A percentile compares a stretch with the other conserved stretches of the same genome.
Conservation (phyloP, 108 stramenopile genomes). For the Nannochloropsis gaditana region DNA sequence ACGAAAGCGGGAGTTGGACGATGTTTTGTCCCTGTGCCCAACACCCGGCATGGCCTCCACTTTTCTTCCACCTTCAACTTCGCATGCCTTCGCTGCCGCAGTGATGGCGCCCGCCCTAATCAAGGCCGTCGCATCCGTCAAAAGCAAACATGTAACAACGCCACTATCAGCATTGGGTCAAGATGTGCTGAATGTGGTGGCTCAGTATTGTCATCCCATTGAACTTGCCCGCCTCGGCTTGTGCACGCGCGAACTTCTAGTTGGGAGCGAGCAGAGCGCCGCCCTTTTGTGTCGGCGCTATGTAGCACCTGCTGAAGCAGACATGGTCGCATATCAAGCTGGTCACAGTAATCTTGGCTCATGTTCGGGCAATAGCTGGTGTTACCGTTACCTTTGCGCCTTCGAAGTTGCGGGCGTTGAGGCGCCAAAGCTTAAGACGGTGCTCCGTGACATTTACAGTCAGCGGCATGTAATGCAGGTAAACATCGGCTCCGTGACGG, state of each 20-base stretch:
- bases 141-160: not conserved
- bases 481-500: too few relatives aligned
- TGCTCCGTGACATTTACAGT: not conserved
- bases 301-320: not conserved
- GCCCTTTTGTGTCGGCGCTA: not conserved
- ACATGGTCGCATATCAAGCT: not conserved
- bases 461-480: too few relatives aligned
- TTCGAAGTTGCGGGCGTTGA: constrained; percentile 10
- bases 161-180: not conserved
- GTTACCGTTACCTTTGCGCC: not conserved
- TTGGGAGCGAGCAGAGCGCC: constrained; percentile 14
- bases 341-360: not conserved
- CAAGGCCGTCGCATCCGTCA: not conserved
- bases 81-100: constrained; percentile 8
- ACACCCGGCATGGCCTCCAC: too few relatives aligned
- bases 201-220: not conserved
- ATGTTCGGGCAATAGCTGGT: not conserved
- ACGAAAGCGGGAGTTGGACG: too few relatives aligned
- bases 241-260: constrained; percentile 9
- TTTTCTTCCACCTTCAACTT: not conserved
- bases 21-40: too few relatives aligned
- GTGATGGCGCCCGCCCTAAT: not conserved
- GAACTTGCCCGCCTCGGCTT: not conserved
- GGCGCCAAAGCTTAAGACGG: not conserved
- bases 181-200: not conserved